These are phyloP conservation scores for Pleurotus salmoneostramineus DNA, from an alignment of 768 basidiomycete genomes.

Conservation along the genomic window DNA sequence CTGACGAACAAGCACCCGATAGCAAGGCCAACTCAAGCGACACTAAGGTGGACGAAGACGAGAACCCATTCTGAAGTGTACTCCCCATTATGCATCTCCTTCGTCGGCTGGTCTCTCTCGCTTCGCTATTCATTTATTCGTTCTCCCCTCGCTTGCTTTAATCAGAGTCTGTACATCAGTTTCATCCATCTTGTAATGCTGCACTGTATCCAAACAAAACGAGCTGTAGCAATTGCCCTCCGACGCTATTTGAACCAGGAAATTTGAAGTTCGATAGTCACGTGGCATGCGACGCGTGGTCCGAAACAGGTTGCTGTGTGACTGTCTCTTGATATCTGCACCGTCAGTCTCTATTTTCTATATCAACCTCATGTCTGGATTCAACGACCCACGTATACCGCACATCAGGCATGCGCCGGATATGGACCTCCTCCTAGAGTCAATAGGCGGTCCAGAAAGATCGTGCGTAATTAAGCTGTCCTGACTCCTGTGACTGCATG, in stretches of 20 bases:
- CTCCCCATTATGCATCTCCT: neutral
- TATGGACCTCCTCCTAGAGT: neutral
- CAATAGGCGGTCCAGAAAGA: neutral
- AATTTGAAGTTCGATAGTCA: neutral
- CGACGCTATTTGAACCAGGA: too few species aligned
- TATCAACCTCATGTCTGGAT: neutral
- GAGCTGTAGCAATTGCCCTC: neutral
- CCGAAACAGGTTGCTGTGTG: too few species aligned
- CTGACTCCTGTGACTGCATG: too few species aligned
- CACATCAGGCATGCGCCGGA: neutral
- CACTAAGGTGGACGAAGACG: conserved; percentile 48
- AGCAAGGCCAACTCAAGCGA: conserved; percentile 23
- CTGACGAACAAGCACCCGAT: conserved; percentile 18
- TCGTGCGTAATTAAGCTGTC: neutral
- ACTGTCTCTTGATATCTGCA: too few species aligned
- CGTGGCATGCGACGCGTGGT: neutral
- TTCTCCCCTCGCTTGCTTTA: neutral
- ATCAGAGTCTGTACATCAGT: conserved; percentile 8
- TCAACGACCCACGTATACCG: neutral
- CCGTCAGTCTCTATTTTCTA: too few species aligned
- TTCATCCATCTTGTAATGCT: neutral
- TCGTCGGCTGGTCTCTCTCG: conserved; percentile 16
- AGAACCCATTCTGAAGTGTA: conserved; percentile 63
- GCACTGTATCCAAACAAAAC: neutral
- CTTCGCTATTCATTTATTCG: conserved; percentile 9